Conservation (phyloP, 495 filamentous ascomycete species). For the Aspergillus kassunensis region DNA sequence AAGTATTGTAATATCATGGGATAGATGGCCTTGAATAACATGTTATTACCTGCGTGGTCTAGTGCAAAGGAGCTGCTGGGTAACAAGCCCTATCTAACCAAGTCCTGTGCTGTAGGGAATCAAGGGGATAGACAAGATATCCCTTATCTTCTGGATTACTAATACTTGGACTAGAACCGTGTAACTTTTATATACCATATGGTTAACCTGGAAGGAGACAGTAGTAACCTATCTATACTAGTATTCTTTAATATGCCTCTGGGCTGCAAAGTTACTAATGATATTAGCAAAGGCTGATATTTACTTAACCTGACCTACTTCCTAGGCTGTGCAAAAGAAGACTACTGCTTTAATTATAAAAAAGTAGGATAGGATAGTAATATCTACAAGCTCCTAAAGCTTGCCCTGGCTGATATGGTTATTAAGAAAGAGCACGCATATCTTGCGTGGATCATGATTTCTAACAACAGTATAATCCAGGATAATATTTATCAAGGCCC, state of each 20-base stretch:
- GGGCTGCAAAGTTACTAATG: not conserved
- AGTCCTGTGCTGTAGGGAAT: not conserved
- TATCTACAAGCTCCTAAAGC: not conserved
- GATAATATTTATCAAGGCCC: conserved; percentile 5
- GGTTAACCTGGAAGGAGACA: not conserved
- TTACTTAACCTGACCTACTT: conserved; percentile 1
- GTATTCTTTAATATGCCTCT: not conserved
- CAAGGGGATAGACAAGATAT: not conserved
- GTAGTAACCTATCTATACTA: not conserved
- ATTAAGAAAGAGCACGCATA: not conserved
- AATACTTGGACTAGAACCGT: conserved; percentile 6
- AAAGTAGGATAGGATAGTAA: not conserved
- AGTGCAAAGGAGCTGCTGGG: not conserved
- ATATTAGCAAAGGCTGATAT: not conserved
- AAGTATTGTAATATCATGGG: conserved; percentile 44
- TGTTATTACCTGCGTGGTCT: conserved; percentile 21
- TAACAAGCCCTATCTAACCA: not conserved
- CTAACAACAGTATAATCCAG: not conserved
- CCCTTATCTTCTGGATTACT: not conserved
- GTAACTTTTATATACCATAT: conserved; percentile 4
- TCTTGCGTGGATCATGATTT: not conserved
- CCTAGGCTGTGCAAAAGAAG: conserved; percentile 1
- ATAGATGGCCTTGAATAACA: conserved; percentile 33
- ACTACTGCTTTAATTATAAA: not conserved
- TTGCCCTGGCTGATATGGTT: not conserved